Evolutionary conservation across 73 alveolate species (phyloP), one percentile per base, ranked within the genome.

Genomic region (Paramecium tetraurelia): DNA sequence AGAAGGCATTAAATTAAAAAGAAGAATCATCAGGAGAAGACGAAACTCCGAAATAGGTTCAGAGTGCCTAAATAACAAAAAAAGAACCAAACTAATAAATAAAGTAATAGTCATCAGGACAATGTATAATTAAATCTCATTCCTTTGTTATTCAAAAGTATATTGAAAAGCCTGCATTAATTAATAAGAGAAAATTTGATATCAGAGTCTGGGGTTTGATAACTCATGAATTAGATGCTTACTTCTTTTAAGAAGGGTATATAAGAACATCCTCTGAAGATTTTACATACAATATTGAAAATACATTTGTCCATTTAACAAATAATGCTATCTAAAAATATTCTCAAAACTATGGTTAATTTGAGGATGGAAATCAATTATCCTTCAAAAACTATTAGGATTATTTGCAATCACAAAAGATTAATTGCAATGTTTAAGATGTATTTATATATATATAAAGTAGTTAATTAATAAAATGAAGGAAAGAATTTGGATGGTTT

Each of bases 161-260:
- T 92, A 92, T 97, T 21, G 99, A 97, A 85, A 90, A 86, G 2
- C 99, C 99, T 21, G 87, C 97, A 44, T 92, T 96, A 46, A 92
- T 96, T 72, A 58, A 95, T 29, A 93, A 93, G 41, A 93, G 99
- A 75, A 97, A 96, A 53, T 96, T 96, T 59, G 99, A 97, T 87
- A 97, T 97, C 90, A 92, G 99, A 94, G 93, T 96, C 21, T 97
- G 99, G 99, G 99, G 96, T n/a, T 89, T 97, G 72, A 76, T 97
- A 10, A 94, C 99, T 53, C 97, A 96, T 50, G 96, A 94, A n/a
- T 85, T 86, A 93, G 95, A 95, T 88, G 98, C 95, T 38, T 97
- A 90, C 85, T 87, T 96, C 38, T 97, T 96, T 86, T 94, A 86
- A 86, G 99, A 97, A 92, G 99, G 99, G 9, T 97, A 96, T 92